Percentiles rank a stretch among this genome's conserved stretches.
phyloP scores from a whole-genome alignment of 306 rosid species.

The Acacia melanoxylon region DNA sequence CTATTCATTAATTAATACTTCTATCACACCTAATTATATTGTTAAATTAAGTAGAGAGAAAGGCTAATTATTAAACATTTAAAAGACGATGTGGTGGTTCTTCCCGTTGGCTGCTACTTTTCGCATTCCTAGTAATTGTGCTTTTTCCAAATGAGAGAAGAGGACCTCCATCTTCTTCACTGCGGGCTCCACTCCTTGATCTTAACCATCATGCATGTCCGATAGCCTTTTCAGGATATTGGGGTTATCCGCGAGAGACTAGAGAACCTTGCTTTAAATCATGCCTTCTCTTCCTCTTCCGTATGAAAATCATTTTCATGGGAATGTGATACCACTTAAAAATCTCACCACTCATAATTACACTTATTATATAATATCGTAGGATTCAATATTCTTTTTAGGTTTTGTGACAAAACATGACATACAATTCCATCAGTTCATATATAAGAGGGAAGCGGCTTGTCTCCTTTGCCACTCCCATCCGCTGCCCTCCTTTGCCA shows the following conservation, averaged over 20 bases:
- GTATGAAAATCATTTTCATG: neutral
- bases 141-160: constrained; percentile 12
- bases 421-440: neutral
- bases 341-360: neutral
- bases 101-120: constrained; percentile 31
- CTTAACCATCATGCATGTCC: constrained; percentile 8
- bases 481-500: too few relatives aligned
- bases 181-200: constrained; percentile 16
- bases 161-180: constrained; percentile 15
- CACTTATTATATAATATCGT: neutral
- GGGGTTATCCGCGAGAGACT: neutral
- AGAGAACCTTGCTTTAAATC: neutral
- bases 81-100: constrained; percentile 40
- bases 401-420: neutral
- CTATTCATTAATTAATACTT: neutral
- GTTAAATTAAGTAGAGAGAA: neutral
- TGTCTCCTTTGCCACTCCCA: too few relatives aligned
- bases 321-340: neutral
- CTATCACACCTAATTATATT: neutral
- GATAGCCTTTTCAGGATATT: constrained; percentile 4
- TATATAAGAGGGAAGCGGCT: too few relatives aligned
- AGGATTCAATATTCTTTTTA: neutral
- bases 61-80: neutral
- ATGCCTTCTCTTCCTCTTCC: neutral
- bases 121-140: constrained; percentile 4